Evolutionary conservation across 148 eudicot genomes (phyloP), one percentile per base, ranked within the genome.

Genomic region (Vaccinium darrowii): DNA sequence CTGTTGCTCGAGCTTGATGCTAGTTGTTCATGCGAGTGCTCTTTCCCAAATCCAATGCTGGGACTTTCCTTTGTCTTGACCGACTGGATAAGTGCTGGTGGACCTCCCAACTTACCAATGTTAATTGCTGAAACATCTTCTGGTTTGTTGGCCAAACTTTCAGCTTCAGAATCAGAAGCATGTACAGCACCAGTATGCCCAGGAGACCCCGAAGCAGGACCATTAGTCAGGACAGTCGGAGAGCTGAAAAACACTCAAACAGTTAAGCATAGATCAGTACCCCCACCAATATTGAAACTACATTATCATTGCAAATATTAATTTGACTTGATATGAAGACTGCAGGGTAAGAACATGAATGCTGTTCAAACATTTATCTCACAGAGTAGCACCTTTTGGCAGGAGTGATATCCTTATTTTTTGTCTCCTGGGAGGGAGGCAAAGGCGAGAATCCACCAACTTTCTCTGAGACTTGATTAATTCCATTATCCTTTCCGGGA

Each of bases 401-500:
- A 74, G 88, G 57, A 81, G 84, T 73, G 63, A 79, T 67, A 76
- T 90, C 90, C 50, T 80, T 84, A 43, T 51, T 90, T 83, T 87
- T 88, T n/a, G 67, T 85, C 58, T 93, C 95, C 86, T 85, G 89
- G 21, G 90, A 74, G 39, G 83, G 81, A 84, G 90, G 85, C 83
- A 84, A 81, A 74, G 88, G 84, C 57, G 88, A 85, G 23, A 79
- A 50, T 67, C 85, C 77, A 81, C 62, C 83, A 72, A 78, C 78
- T 73, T 87, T 88, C 58, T 86, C 89, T 84, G 91, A 76, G 87
- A 87, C 83, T 83, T 87, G 91, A 85, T 74, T 88, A 76, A 85
- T 52, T 76, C 88, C 93, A 86, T 91, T 92, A 85, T 91, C 98
- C 88, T 90, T 91, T 82, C 51, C 88, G 78, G 83, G 81, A 82